These are phyloP conservation scores for Quercus engelmannii DNA, from an alignment of 306 rosid genomes.

Conservation along the genomic window DNA sequence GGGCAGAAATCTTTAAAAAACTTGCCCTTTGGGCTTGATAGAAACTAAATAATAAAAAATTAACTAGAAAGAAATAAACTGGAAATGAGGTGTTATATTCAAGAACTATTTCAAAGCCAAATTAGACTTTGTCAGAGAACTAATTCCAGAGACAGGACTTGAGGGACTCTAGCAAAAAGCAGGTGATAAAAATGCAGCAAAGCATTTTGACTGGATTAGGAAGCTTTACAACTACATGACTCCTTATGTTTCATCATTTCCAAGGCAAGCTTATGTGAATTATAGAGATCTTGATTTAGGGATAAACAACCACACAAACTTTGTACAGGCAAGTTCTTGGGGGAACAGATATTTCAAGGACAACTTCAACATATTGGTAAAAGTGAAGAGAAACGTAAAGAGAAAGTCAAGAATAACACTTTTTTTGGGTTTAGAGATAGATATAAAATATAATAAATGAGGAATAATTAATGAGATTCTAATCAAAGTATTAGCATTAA, in stretches of 20 bases:
- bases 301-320: slow-evolving; percentile 48
- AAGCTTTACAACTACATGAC: slow-evolving; percentile 69
- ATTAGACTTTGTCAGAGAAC: slow-evolving; percentile 61
- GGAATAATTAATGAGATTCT: too few relatives aligned
- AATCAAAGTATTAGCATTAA: too few relatives aligned
- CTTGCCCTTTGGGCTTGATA: too few relatives aligned
- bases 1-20: too few relatives aligned
- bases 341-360: slow-evolving; percentile 71
- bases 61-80: too few relatives aligned
- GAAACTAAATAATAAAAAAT: too few relatives aligned
- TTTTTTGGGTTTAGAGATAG: too few relatives aligned
- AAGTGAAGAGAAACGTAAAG: slow-evolving; percentile 38
- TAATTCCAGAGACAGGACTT: slow-evolving; percentile 55
- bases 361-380: slow-evolving; percentile 61
- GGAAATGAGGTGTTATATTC: slow-evolving; percentile 4
- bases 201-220: slow-evolving; percentile 70
- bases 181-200: slow-evolving; percentile 26
- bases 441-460: too few relatives aligned
- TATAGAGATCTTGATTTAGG: slow-evolving; percentile 89
- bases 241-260: slow-evolving; percentile 62
- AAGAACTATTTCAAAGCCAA: slow-evolving; percentile 82
- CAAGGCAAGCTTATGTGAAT: slow-evolving; percentile 81
- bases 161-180: slow-evolving; percentile 66
- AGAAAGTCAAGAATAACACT: too few relatives aligned
- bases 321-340: slow-evolving; percentile 56